phyloP scores from a whole-genome alignment of 129 eudicot genomes.

The Escallonia rubra region DNA sequence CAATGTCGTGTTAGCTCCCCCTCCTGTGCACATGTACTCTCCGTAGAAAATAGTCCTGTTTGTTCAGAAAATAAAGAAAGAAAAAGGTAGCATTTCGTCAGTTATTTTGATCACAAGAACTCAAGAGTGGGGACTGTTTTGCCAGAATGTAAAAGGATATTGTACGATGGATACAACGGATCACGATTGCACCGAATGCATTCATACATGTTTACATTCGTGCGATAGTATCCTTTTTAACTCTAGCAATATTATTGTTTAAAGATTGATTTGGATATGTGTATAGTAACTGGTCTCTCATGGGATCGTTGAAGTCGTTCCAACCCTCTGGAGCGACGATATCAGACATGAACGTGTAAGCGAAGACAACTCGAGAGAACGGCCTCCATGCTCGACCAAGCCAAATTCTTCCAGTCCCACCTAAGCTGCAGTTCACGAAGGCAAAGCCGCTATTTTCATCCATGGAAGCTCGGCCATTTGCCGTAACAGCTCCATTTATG shows the following conservation, averaged over 20 bases:
- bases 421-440: slow-evolving; percentile 69
- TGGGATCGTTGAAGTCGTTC: slow-evolving; percentile 87
- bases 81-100: too few relatives aligned
- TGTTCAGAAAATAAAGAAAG: neutral
- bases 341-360: slow-evolving; percentile 65
- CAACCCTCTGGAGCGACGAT: slow-evolving; percentile 90
- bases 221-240: too few relatives aligned
- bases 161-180: too few relatives aligned
- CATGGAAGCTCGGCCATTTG: slow-evolving; percentile 70
- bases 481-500: slow-evolving; percentile 81
- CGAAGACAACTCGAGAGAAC: slow-evolving; percentile 69
- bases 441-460: slow-evolving; percentile 79
- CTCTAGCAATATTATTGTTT: too few relatives aligned
- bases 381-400: slow-evolving; percentile 97
- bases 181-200: neutral
- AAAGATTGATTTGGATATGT: neutral
- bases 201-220: too few relatives aligned
- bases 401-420: slow-evolving; percentile 95
- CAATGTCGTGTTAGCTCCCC: slow-evolving; percentile 57
- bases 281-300: slow-evolving; percentile 61
- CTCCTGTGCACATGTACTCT: slow-evolving; percentile 82
- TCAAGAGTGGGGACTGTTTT: too few relatives aligned
- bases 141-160: too few relatives aligned
- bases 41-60: slow-evolving; percentile 78
- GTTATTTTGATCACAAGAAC: too few relatives aligned